Evolutionary conservation across 177 flowering plant genomes (phyloP).

Genomic region (Vitis hybrid): DNA sequence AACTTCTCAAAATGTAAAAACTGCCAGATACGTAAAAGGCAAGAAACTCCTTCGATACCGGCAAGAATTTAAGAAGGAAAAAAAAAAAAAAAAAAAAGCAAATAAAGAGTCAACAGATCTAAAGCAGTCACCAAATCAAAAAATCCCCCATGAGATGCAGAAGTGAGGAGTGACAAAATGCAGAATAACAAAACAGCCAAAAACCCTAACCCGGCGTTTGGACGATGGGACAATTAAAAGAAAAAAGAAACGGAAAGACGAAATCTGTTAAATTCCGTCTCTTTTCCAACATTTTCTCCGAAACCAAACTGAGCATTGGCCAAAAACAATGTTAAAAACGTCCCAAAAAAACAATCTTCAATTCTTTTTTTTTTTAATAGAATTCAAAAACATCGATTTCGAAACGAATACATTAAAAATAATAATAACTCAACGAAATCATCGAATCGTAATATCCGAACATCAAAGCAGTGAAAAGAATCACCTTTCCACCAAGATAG

Average conservation of each 20-base stretch:
- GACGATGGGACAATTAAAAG: neutral
- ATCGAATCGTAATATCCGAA: neutral
- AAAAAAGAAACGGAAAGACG: neutral
- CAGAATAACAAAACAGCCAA: neutral
- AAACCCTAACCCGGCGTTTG: neutral
- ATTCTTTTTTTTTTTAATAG: neutral
- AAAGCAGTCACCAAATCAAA: neutral
- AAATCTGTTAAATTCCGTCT: too few relatives aligned
- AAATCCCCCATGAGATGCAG: neutral
- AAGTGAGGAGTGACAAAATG: neutral
- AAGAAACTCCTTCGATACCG: neutral
- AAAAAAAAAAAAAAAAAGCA: neutral
- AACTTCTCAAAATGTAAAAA: neutral
- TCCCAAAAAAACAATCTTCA: neutral
- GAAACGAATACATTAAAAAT: neutral
- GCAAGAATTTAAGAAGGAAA: neutral
- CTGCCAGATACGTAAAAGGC: neutral
- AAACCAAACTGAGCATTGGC: neutral
- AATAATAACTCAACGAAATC: neutral
- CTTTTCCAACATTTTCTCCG: conserved; percentile 1
- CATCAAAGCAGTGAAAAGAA: neutral
- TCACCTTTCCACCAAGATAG: conserved; percentile 87
- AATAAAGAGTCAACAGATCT: conserved; percentile 9
- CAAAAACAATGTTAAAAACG: neutral
- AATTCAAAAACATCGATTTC: neutral